These are phyloP conservation scores for Paralagenidium karlingii DNA, from an alignment of 352 stramenopile genomes.

Conservation along the genomic window DNA sequence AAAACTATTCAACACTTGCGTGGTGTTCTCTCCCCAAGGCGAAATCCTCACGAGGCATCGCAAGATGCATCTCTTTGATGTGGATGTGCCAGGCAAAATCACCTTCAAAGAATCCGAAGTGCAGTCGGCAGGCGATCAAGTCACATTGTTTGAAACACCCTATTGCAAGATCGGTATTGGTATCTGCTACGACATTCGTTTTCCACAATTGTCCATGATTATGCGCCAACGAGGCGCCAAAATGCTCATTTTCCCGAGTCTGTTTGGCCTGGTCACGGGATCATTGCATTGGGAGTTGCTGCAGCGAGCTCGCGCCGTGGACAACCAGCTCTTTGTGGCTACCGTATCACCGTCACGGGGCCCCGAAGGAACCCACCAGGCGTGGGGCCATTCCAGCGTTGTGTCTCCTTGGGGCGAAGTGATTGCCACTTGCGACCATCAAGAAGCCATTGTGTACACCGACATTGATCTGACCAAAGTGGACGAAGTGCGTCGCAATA, in stretches of 20 bases:
- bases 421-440: constrained; percentile 90
- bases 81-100: constrained; percentile 98
- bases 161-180: constrained; percentile 93
- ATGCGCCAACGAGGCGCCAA: constrained; percentile 86
- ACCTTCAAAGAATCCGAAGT: constrained; percentile 99
- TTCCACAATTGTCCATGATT: constrained; percentile 96
- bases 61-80: constrained; percentile 99
- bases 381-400: constrained; percentile 96
- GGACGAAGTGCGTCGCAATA: constrained; percentile 91
- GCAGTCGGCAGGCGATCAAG: constrained; percentile 84
- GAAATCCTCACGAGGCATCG: constrained; percentile 96
- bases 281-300: constrained; percentile 99
- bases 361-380: constrained; percentile 92
- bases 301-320: constrained; percentile 89
- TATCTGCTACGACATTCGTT: constrained; percentile 99
- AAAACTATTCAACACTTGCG: constrained; percentile 98
- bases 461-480: constrained; percentile 93
- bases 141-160: constrained; percentile 81
- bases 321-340: constrained; percentile 94
- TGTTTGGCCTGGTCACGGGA: constrained; percentile 84
- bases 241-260: constrained; percentile 72
- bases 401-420: constrained; percentile 98
- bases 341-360: constrained; percentile 92
- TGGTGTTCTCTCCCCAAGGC: constrained; percentile 91
- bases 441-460: constrained; percentile 87